Base-by-base conservation (phyloP, 176 grass and related monocot genomes). In the Hordeum vulgare region DNA sequence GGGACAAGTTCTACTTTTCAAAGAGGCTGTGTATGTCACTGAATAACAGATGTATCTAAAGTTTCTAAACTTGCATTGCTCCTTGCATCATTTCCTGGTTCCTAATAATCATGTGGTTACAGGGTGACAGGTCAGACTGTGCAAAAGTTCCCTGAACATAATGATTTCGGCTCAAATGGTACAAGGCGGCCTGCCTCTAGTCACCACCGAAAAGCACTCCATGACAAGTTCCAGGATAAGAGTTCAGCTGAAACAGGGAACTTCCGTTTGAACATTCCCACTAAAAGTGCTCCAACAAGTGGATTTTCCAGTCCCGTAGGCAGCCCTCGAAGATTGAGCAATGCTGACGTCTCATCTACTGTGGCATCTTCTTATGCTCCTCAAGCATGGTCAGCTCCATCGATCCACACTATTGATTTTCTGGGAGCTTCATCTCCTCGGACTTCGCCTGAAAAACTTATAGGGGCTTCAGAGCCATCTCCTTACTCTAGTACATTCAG, bases 201-300 rank as follows among this genome's bases (percentile, higher is more conserved):
- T 45, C 70, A 86, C 34, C 79, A 85, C 44, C 84, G 47, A 40
- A 95, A 72, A 53, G 74, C 53, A 37, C 85, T 85, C 41, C 77
- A 21, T 29, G 90, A 88, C 23, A 85, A 88, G 67, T 86, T 91
- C 45, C 85, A 89, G 41, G 86, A 91, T 42, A 89, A 72, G 87
- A 86, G 79, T 84, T 90, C 89, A 66, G 29, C 78, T 80, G 91
- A 89, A 71, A 81, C 68, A 26, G 61, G n/a, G 11, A 86, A 90
- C 66, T 95, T 95, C 49, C 71, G 68, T 25, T 84, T 95, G 41
- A 95, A 91, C 59, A 93, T 98, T 80, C 93, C 93, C 71, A 61
- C 85, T 86, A 95, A 91, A 87, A 95, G 90, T 80, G 93, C 96
- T 66, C 96, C 96, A 68, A 84, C 45, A 77, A 95, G 90, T 90